These are phyloP conservation scores for Farysia itapuensis DNA, from an alignment of 1,284 basidiomycete genomes.

Conservation along the genomic window DNA sequence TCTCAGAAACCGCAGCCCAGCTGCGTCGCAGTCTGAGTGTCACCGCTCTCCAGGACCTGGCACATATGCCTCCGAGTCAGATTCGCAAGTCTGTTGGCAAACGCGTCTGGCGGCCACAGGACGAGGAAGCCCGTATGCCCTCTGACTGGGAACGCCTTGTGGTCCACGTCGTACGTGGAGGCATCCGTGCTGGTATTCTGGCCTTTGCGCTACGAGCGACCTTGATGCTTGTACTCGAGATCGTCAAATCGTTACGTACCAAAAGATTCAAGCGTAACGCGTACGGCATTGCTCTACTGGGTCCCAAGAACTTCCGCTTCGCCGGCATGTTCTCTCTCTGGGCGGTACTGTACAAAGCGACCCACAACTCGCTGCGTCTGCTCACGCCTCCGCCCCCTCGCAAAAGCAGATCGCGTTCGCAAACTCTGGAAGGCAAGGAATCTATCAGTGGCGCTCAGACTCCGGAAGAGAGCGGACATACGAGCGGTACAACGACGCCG, in stretches of 20 bases:
- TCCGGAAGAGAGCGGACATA: constrained; percentile 7
- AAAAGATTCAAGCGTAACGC: constrained; percentile 27
- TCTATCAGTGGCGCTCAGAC: constrained; percentile 4
- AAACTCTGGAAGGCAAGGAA: constrained; percentile 5
- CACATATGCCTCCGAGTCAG: constrained; percentile 42
- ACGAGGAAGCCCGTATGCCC: constrained; percentile 50
- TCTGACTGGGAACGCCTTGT: constrained; percentile 56
- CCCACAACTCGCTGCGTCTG: constrained; percentile 53
- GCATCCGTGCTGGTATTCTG: constrained; percentile 47
- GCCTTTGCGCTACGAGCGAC: constrained; percentile 51
- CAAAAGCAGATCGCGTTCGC: constrained; percentile 10
- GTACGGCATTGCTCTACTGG: constrained; percentile 37
- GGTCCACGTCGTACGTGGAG: constrained; percentile 52
- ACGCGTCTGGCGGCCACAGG: constrained; percentile 57
- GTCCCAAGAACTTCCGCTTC: constrained; percentile 49
- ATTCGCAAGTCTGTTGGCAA: constrained; percentile 47
- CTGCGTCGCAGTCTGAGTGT: constrained; percentile 53
- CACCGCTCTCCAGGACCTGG: constrained; percentile 48
- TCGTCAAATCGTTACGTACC: constrained; percentile 49
- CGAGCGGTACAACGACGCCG: constrained; percentile 39
- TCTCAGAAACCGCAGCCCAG: constrained; percentile 50
- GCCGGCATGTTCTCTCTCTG: constrained; percentile 52
- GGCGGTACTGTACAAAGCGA: constrained; percentile 55
- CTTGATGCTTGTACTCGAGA: constrained; percentile 46
- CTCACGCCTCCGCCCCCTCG: constrained; percentile 40